Conservation (phyloP, 1,284 basidiomycete genomes). For the Pseudozyma sp. region DNA sequence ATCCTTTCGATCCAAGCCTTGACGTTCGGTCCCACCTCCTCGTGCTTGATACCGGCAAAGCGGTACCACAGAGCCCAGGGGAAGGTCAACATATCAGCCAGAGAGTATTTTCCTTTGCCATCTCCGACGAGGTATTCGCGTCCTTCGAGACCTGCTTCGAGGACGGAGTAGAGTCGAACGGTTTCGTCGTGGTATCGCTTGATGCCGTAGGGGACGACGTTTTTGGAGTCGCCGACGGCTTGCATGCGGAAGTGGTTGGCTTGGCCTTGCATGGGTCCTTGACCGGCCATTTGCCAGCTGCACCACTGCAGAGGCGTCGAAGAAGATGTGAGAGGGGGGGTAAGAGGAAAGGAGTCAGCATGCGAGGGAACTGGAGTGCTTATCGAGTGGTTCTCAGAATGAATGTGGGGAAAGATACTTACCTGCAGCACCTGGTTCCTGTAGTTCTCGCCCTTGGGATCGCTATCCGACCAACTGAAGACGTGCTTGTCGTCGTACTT, state of each 20-base stretch:
- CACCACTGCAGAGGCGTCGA: not conserved
- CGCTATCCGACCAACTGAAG: conserved; percentile 48
- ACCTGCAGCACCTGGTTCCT: conserved; percentile 49
- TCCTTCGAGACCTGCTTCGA: conserved; percentile 46
- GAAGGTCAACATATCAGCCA: conserved; percentile 55
- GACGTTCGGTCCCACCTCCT: conserved; percentile 42
- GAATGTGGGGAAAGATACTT: not conserved
- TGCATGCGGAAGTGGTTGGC: conserved; percentile 56
- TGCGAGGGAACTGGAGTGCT: too few relatives aligned
- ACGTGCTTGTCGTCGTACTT: conserved; percentile 54
- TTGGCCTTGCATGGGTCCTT: conserved; percentile 58
- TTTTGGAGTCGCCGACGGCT: conserved; percentile 43
- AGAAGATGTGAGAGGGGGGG: not conserved
- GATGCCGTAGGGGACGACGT: conserved; percentile 54
- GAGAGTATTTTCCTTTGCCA: conserved; percentile 54
- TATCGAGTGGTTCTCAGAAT: too few relatives aligned
- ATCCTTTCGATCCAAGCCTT: conserved; percentile 47
- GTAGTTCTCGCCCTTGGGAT: conserved; percentile 50
- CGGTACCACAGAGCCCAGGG: conserved; percentile 49
- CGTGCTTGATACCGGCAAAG: conserved; percentile 32
- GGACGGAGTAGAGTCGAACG: conserved; percentile 52
- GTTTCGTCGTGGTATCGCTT: conserved; percentile 56
- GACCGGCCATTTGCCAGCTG: conserved; percentile 22
- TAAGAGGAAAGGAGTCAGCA: not conserved
- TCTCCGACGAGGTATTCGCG: conserved; percentile 59